Evolutionary conservation across 139 green algal species (phyloP).

Genomic region (Chlorella sorokiniana): DNA sequence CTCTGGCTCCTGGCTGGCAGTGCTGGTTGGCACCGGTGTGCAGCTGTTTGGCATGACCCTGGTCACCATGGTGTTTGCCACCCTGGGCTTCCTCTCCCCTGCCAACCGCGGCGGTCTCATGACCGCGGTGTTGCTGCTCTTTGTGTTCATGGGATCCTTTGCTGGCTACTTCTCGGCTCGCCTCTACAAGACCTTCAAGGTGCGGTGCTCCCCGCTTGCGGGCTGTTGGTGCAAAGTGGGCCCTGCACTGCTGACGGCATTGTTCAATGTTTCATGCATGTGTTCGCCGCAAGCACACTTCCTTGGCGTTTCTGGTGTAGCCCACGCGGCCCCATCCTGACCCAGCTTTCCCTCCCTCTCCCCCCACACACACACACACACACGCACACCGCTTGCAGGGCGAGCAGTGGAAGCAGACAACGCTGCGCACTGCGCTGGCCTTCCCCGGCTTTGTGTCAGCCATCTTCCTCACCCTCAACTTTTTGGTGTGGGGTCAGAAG

Average conservation of each 20-base stretch:
- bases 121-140: conserved; percentile 96
- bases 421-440: conserved; percentile 88
- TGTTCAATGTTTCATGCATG: too few relatives aligned
- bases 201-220: too few relatives aligned
- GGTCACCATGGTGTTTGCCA: conserved; percentile 95
- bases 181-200: conserved; percentile 90
- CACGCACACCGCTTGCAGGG: conserved; percentile 51
- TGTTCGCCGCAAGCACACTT: too few relatives aligned
- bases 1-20: conserved; percentile 75
- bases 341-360: too few relatives aligned
- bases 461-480: conserved; percentile 95
- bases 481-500: conserved; percentile 94
- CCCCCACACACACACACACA: too few relatives aligned
- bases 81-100: conserved; percentile 97
- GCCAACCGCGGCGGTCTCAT: conserved; percentile 98
- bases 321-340: too few relatives aligned
- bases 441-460: conserved; percentile 89
- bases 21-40: conserved; percentile 92
- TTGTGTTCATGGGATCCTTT: conserved; percentile 96
- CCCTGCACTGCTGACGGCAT: too few relatives aligned
- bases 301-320: too few relatives aligned
- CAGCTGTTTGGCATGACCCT: conserved; percentile 94
- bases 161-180: conserved; percentile 93
- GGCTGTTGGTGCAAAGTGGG: too few relatives aligned
- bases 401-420: conserved; percentile 88